phyloP scores from a whole-genome alignment of 768 basidiomycete genomes.

The Tricholoma sp. region DNA sequence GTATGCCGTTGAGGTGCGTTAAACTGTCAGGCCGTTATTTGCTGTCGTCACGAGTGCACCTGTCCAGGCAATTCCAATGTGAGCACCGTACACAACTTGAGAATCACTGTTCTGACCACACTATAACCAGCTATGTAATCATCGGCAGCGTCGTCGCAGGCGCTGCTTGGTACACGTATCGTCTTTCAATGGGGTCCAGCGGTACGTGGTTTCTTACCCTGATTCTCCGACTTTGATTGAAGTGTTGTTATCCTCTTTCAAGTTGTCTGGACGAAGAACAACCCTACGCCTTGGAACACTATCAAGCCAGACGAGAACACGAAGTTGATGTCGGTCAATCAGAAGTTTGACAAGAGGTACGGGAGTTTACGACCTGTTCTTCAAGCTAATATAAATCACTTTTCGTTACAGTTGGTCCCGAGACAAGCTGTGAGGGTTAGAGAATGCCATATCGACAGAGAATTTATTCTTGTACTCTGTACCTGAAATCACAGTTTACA shows the following conservation, averaged over 20 bases:
- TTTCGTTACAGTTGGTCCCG: constrained; percentile 58
- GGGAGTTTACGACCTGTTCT: constrained; percentile 16
- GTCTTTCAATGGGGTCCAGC: constrained; percentile 55
- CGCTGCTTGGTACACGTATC: constrained; percentile 62
- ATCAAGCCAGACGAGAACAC: constrained; percentile 71
- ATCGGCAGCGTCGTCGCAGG: constrained; percentile 49
- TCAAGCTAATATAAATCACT: constrained; percentile 3
- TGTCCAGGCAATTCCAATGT: constrained; percentile 48
- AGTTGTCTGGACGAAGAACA: constrained; percentile 58
- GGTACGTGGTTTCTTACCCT: constrained; percentile 32
- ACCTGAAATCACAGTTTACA: background rate
- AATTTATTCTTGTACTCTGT: background rate
- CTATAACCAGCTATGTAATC: constrained; percentile 38
- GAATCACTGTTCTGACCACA: constrained; percentile 7
- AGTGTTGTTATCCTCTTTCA: background rate
- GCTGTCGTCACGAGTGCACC: constrained; percentile 3
- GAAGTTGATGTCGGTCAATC: constrained; percentile 65
- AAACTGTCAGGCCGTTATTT: constrained; percentile 4
- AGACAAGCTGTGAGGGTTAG: constrained; percentile 51
- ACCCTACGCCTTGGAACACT: constrained; percentile 88
- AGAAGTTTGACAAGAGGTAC: constrained; percentile 72
- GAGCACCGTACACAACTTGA: constrained; percentile 15
- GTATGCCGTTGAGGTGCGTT: constrained; percentile 67
- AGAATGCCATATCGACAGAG: constrained; percentile 4
- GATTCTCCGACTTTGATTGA: background rate